Evolutionary conservation across 108 stramenopile genomes (phyloP), one percentile per base, ranked within the genome.

Genomic region (Cylindrotheca fusiformis): DNA sequence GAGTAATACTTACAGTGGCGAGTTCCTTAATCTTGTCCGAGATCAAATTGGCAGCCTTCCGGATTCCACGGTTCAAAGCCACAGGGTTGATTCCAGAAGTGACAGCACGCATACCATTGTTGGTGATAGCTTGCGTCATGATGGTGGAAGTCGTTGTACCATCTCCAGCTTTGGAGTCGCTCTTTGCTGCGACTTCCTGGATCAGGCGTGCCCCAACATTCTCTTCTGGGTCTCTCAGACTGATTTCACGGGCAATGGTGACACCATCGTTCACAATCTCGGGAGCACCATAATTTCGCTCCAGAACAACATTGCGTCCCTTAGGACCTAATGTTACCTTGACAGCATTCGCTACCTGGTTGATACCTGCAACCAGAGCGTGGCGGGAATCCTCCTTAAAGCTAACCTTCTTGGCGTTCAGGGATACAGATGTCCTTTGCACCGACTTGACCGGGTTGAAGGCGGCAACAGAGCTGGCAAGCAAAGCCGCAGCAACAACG

Each of bases 201-300:
- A 98, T 93, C 30, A 98, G 78, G 25, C 78, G 69, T 25, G 92
- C 97, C 32, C 97, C 97, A 2, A 96, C 93, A 66, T 98, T 96
- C 66, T 81, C 51, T 76, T 95, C 95, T 5, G 95, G 97, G 65
- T 98, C 95, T 46, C 70, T 58, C 32, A 98, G 77, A 20, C 55
- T 53, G 64, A 97, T 96, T 65, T 90, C 92, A 14, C 87, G 69
- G 32, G 97, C 97, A 69, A 97, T 97, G 28, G 97, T 97, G 49
- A 97, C 97, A 21, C 96, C 97, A 66, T 96, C 97, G 69, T 96
- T 96, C 30, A 96, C 96, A 71, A 98, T 96, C 64, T 98, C 95
- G 24, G 97, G 97, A 17, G 94, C 94, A 28, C 96, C 97, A 70
- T 98, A 98, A 60, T 87, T 84, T 0, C 95, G 85, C 64, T 98